Evolutionary conservation across 2,329 filamentous ascomycete species (phyloP), one percentile per base, ranked within the genome.

Genomic region (Fusarium sp.): DNA sequence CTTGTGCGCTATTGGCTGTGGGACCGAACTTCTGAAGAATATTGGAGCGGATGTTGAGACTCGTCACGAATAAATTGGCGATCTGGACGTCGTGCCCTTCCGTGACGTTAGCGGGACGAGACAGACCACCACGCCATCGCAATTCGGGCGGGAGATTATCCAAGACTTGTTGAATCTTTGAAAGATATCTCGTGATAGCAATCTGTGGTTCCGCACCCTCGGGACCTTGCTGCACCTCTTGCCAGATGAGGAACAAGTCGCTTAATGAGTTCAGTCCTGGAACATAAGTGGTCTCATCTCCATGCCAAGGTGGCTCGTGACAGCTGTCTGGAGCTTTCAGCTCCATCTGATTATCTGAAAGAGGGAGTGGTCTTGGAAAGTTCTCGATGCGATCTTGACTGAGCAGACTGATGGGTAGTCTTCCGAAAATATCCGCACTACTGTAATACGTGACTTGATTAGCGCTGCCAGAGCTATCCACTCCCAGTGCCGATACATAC

Each of bases 11-110:
- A 1, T 28, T 60, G 0, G 24, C 36, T 6, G 75, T 74, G 0
- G 75, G 68, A 8, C 76, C 75, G 6, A 81, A 77, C 28, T 79
- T 81, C 33, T 83, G 81, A 12, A 83, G 72, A 11, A 83, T 69
- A 39, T 83, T 82, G 6, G 82, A 83, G 11, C 81, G 78, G 3
- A 83, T 77, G 28, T 82, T 78, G 12, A 83, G 76, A 51, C 81
- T 81, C 28, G 82, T 83, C 39, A 83, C 77, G 54, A 82, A 81
- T 9, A 83, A 66, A 63, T 83, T 83, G 14, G 79, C 82, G 12
- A 81, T 80, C 26, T 83, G 82, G 6, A 79, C 81, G 45, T 83
- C 80, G 49, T 83, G 82, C 7, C 82, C 81, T 17, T 80, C 75
- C 0, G 81, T 82, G 3, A 78, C 75, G 17, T 66, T 63, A 1